Evolutionary conservation across 345 rosid genomes (phyloP).

Genomic region (Euphorbia tirucalli): DNA sequence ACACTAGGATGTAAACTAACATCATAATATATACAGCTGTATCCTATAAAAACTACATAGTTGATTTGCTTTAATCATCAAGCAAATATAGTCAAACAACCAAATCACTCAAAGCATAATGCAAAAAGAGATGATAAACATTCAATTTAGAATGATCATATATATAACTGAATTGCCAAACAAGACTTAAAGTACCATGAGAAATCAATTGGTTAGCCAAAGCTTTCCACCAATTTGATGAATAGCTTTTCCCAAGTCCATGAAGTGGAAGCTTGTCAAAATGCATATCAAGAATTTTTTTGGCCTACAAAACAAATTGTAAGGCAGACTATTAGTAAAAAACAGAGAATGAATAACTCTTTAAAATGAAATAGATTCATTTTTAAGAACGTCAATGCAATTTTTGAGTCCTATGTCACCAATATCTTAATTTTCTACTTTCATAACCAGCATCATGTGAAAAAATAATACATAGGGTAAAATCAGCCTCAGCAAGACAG

Average conservation of each 20-base stretch:
- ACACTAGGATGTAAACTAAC: too few relatives aligned
- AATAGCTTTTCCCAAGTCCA: slow-evolving; percentile 45
- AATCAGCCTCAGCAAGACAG: not conserved
- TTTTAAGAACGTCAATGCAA: not conserved
- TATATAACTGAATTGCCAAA: not conserved
- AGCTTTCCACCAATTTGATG: slow-evolving; percentile 51
- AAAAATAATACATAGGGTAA: not conserved
- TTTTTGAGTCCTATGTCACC: not conserved
- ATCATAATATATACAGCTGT: too few relatives aligned
- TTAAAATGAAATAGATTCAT: not conserved
- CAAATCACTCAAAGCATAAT: not conserved
- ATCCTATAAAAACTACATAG: not conserved
- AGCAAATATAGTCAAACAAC: not conserved
- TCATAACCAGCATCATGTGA: not conserved
- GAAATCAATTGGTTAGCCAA: slow-evolving; percentile 40
- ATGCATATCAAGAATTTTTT: slow-evolving; percentile 35
- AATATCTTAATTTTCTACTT: not conserved
- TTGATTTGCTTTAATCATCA: not conserved
- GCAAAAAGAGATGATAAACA: not conserved
- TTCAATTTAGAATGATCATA: not conserved
- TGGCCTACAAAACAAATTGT: slow-evolving; percentile 30
- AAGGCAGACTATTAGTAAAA: not conserved
- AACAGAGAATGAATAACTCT: not conserved
- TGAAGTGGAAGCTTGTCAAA: slow-evolving; percentile 51
- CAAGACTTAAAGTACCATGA: slow-evolving; percentile 23